Base-by-base conservation (phyloP, 2,329 filamentous ascomycete genomes). In the Scedosporium minutisporum region DNA sequence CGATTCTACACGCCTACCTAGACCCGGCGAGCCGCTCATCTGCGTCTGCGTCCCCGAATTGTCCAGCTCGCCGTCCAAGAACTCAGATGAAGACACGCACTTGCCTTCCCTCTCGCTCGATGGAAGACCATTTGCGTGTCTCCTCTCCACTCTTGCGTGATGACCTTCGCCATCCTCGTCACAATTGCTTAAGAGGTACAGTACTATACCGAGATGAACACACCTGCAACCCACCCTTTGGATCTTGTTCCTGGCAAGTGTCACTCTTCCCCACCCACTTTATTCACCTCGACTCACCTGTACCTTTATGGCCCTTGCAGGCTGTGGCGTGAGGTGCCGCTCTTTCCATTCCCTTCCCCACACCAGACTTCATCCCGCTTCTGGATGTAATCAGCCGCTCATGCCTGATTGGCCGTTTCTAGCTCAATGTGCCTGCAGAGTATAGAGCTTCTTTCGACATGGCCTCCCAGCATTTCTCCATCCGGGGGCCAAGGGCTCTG, bases 131-230 rank as follows among this genome's bases (percentile, higher is more conserved):
- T 48, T 48, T 21, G 44, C 44, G 44, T 48, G 44, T 55, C 51
- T 55, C 21, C 51, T 55, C 51, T 55, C 51, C 51, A 29, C 51
- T 55, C 51, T 55, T 55, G 51, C 51, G 51, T 55, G 51, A 55
- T 55, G 51, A 6, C 23, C 18, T 55, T 29, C 18, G 51, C 21
- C 51, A 55, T 55, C 23, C 51, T 27, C 23, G 51, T 55, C 51
- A 55, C 51, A 55, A 55, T 55, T 27, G 51, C 51, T 55, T 55
- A 23, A 55, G 51, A 55, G 51, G 51, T 55, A 55, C 51, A 27
- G 51, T 55, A 25, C 23, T 23, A 6, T 55, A 55, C 51, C 51
- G 51, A 55, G 51, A 55, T 23, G 23, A 29, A 2, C 51, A 27
- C 51, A 23, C 12, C 51, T n/a, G 23, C 12, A 23, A 23, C 18